phyloP scores from a whole-genome alignment of 2,329 filamentous ascomycete genomes.

The Trichophaea hybrida region DNA sequence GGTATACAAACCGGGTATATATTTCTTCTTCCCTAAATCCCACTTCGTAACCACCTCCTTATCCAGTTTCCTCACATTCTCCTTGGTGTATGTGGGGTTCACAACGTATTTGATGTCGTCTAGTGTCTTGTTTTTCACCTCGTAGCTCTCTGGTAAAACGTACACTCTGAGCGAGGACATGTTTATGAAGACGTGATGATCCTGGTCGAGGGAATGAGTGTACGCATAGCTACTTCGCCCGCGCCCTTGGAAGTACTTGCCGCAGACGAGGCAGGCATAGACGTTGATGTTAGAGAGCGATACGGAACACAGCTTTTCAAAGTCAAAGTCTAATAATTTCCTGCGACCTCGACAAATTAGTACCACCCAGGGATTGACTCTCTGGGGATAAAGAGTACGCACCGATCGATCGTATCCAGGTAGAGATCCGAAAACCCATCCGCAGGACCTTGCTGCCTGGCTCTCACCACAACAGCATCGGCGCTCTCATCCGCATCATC shows the following conservation, averaged over 20 bases:
- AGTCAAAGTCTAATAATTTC: slow-evolving; percentile 42
- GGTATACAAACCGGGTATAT: slow-evolving; percentile 48
- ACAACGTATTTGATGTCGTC: slow-evolving; percentile 98
- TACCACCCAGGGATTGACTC: not conserved
- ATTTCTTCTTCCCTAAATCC: slow-evolving; percentile 70
- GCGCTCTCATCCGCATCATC: slow-evolving; percentile 32
- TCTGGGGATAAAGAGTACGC: not conserved
- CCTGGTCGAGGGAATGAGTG: slow-evolving; percentile 88
- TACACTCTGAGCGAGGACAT: slow-evolving; percentile 86
- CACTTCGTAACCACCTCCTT: slow-evolving; percentile 45
- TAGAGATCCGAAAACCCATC: slow-evolving; percentile 92
- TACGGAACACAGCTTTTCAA: slow-evolving; percentile 94
- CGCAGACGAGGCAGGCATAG: slow-evolving; percentile 91
- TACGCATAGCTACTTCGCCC: slow-evolving; percentile 93
- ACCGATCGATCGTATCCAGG: slow-evolving; percentile 64
- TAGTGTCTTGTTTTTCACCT: slow-evolving; percentile 83
- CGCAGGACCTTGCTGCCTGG: slow-evolving; percentile 46
- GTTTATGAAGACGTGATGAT: slow-evolving; percentile 96
- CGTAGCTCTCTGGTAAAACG: slow-evolving; percentile 89
- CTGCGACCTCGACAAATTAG: slow-evolving; percentile 11
- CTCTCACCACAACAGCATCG: slow-evolving; percentile 35
- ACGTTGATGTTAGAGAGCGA: slow-evolving; percentile 97
- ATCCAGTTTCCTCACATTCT: slow-evolving; percentile 70
- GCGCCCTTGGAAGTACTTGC: slow-evolving; percentile 92
- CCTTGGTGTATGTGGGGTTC: slow-evolving; percentile 69